phyloP scores from a whole-genome alignment of 2,329 filamentous ascomycete genomes.

The Zymoseptoria brevis region DNA sequence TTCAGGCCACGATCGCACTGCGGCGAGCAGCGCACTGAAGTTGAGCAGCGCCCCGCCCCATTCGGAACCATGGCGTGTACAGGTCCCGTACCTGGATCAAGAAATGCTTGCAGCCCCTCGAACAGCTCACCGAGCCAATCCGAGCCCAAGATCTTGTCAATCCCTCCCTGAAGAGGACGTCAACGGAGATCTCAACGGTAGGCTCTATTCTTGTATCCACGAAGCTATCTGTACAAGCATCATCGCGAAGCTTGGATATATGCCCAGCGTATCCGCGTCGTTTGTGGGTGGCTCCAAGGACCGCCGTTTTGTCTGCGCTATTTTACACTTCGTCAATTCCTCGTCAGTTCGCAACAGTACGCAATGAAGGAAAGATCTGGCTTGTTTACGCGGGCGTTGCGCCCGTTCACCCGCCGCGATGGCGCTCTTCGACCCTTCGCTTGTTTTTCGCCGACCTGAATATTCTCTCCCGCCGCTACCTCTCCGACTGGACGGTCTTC shows the following conservation, averaged over 20 bases:
- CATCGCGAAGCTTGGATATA: background rate
- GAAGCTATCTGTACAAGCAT: background rate
- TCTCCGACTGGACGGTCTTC: constrained; percentile 40
- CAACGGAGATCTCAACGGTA: background rate
- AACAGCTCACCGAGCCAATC: background rate
- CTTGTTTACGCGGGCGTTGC: background rate
- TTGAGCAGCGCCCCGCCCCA: background rate
- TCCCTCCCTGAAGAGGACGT: background rate
- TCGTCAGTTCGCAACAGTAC: no score
- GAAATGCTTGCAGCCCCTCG: background rate
- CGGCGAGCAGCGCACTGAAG: background rate
- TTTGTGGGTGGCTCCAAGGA: background rate
- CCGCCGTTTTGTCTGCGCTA: background rate
- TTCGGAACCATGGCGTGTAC: background rate
- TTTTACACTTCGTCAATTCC: background rate
- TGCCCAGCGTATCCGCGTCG: background rate
- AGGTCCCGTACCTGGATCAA: background rate
- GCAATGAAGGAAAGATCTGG: background rate
- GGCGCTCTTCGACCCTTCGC: constrained; percentile 25
- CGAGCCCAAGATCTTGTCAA: background rate
- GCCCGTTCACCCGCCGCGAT: background rate
- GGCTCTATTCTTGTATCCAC: background rate
- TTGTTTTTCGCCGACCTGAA: constrained; percentile 26
- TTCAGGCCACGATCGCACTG: background rate
- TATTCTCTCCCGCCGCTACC: constrained; percentile 25